Evolutionary conservation across 164 flowering plant genomes (phyloP), one percentile per base, ranked within the genome.

Genomic region (Berberis vulgaris): DNA sequence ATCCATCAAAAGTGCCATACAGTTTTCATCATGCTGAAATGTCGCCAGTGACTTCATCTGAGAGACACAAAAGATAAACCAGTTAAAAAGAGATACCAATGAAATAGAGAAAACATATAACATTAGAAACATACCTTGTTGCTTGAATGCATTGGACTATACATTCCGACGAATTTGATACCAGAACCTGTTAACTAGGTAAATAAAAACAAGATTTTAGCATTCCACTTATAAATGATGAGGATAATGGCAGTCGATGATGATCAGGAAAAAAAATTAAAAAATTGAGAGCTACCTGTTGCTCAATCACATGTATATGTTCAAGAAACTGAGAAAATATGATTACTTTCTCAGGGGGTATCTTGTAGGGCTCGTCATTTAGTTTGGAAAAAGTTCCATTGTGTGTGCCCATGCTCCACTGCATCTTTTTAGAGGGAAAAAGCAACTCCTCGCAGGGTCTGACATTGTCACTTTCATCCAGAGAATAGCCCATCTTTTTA

Each of bases 261-360:
- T 52, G 13, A 4, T 52, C 3, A 5, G 2, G 10, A 45, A 43
- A 46, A 43, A 49, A 49, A 54, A 50, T 7, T 64, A 40, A 10
- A 46, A 10, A 56, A 5, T 56, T 46, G 8, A 49, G 9, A 67
- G 41, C 7, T 78, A 94, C 97, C 99, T 94, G 99, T 74, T 89
- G 91, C 66, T 89, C 91, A 68, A 94, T 91, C 43, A 91, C 86
- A 77, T 94, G 91, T 71, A 94, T 89, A 67, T 94, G 97, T 85
- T 94, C 99, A 61, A 94, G 91, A 84, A 94, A 94, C 74, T 94
- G 99, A 65, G 99, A 91, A 66, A 91, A 94, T 60, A 94, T 77
- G n/a, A 94, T 60, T 54, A 94, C 96, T 84, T 94, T 94, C 69
- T 87, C 96, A 2, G 73, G 63, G 26, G 52, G 56, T 40, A 6